These are phyloP conservation scores for Limnanthes douglasii DNA, from an alignment of 345 rosid species.

Conservation along the genomic window DNA sequence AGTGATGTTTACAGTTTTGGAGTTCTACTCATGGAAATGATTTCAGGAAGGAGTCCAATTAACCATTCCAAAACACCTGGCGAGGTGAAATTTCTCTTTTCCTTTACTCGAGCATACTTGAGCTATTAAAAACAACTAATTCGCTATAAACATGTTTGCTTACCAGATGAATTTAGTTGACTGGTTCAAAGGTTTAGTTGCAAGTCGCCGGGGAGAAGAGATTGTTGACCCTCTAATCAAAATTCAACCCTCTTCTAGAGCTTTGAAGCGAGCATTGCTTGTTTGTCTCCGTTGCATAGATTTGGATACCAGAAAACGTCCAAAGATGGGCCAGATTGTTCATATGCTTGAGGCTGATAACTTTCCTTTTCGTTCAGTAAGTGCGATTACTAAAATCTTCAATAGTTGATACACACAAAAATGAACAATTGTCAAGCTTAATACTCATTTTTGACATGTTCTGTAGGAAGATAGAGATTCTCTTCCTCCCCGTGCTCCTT, in stretches of 20 bases:
- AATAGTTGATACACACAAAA: no score
- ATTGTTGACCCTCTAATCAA: conserved; percentile 64
- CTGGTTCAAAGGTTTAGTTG: conserved; percentile 95
- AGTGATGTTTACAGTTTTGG: conserved; percentile 95
- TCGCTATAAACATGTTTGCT: no score
- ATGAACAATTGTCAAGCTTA: no score
- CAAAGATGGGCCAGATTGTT: conserved; percentile 95
- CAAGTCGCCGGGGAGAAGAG: conserved; percentile 76
- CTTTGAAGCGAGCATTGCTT: conserved; percentile 60
- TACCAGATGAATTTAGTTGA: conserved; percentile 92
- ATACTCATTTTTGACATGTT: no score
- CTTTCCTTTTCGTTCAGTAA: conserved; percentile 72
- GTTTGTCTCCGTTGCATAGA: conserved; percentile 92
- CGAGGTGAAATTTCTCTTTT: no score
- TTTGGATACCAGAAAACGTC: conserved; percentile 67
- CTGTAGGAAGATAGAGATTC: no score
- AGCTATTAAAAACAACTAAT: no score
- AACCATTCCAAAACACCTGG: conserved; percentile 84
- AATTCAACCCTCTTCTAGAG: conserved; percentile 47
- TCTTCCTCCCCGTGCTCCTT: no score
- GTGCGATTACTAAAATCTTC: conserved; percentile 16
- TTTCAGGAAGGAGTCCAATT: conserved; percentile 85
- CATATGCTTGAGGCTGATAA: conserved; percentile 96
- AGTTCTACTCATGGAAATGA: conserved; percentile 81
- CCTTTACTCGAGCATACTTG: no score